These are phyloP conservation scores for Kurtzmaniella natalensis DNA, from an alignment of 1,139 yeast genomes.

Conservation along the genomic window DNA sequence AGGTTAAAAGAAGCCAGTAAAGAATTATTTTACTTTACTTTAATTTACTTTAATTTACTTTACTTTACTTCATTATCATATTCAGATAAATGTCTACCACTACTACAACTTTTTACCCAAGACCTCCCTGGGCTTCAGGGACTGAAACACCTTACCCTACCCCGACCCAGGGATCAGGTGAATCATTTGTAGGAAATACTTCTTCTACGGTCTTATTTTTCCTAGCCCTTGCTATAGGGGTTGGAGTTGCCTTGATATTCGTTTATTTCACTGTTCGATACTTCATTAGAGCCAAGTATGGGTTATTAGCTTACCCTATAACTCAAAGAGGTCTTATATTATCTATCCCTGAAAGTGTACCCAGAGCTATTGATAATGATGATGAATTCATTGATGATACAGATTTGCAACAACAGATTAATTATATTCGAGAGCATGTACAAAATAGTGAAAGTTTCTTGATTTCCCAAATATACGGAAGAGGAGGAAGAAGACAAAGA, in stretches of 20 bases:
- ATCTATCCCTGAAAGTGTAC: slow-evolving; percentile 4
- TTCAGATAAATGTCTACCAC: neutral
- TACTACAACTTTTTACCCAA: neutral
- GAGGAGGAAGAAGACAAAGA: slow-evolving; percentile 32
- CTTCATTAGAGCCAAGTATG: slow-evolving; percentile 52
- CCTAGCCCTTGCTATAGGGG: slow-evolving; percentile 60
- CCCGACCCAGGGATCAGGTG: neutral
- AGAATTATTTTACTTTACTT: no score
- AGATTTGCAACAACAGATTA: slow-evolving; percentile 34
- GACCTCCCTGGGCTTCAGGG: no score
- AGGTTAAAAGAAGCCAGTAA: no score
- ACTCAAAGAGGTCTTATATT: slow-evolving; percentile 20
- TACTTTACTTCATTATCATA: no score
- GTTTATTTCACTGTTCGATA: slow-evolving; percentile 57
- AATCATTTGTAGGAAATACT: slow-evolving; percentile 36
- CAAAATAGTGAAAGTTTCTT: slow-evolving; percentile 28
- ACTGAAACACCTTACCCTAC: no score
- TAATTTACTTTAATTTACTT: no score
- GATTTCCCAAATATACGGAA: slow-evolving; percentile 20
- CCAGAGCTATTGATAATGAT: neutral
- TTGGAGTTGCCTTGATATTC: slow-evolving; percentile 49
- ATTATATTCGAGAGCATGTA: slow-evolving; percentile 30
- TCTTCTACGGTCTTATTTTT: slow-evolving; percentile 62
- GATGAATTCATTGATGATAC: slow-evolving; percentile 13
- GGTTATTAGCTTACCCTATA: slow-evolving; percentile 46